Percentiles rank a stretch among this genome's conserved stretches.
Evolutionary conservation across 768 basidiomycete genomes (phyloP).

Genomic region (Astraeus odoratus): DNA sequence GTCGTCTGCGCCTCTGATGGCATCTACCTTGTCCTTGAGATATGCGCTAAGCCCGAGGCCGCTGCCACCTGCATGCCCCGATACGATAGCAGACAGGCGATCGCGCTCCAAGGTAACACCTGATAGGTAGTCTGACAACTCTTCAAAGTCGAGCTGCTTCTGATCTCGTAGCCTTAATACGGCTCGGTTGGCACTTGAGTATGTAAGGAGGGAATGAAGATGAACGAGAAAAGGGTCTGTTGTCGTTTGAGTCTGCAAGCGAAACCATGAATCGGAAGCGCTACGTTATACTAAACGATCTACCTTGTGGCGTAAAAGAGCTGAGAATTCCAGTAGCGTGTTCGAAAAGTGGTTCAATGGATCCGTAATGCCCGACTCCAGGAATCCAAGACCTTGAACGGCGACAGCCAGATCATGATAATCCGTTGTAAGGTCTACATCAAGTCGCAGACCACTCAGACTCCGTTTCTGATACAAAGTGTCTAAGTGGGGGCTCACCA

Average conservation of each 20-base stretch:
- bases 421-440: slow-evolving; percentile 92
- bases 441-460: slow-evolving; percentile 68
- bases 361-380: slow-evolving; percentile 98
- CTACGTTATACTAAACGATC: slow-evolving; percentile 13
- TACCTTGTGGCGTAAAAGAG: slow-evolving; percentile 79
- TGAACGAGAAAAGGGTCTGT: slow-evolving; percentile 89
- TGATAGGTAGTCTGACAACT: slow-evolving; percentile 89
- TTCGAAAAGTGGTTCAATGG: slow-evolving; percentile 96
- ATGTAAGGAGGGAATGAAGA: slow-evolving; percentile 87
- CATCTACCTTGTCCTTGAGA: slow-evolving; percentile 87
- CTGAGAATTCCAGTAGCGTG: slow-evolving; percentile 91
- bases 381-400: slow-evolving; percentile 94
- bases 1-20: slow-evolving; percentile 87
- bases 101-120: slow-evolving; percentile 93
- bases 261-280: neutral
- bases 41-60: slow-evolving; percentile 85
- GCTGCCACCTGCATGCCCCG: slow-evolving; percentile 79
- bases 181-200: slow-evolving; percentile 88
- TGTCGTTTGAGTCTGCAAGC: slow-evolving; percentile 74
- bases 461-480: slow-evolving; percentile 51
- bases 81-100: slow-evolving; percentile 81
- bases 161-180: slow-evolving; percentile 95
- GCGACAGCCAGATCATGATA: slow-evolving; percentile 96
- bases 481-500: slow-evolving; percentile 53
- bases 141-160: slow-evolving; percentile 98